Evolutionary conservation across 345 rosid species (phyloP).

Genomic region (Pseudoturritis turrita): DNA sequence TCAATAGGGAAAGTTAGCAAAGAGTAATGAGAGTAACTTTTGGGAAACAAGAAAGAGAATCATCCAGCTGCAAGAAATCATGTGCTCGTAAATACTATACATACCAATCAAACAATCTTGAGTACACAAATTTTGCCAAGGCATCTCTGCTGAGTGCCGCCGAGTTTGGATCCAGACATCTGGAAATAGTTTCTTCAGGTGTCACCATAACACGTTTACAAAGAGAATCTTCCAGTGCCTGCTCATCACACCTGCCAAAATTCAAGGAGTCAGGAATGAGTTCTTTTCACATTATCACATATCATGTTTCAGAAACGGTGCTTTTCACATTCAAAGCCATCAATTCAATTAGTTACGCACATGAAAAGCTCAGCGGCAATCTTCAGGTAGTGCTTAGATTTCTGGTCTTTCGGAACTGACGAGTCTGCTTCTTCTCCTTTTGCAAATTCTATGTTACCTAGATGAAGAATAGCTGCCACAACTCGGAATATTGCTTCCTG

Average conservation of each 20-base stretch:
- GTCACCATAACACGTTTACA: slow-evolving; percentile 95
- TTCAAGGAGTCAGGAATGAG: slow-evolving; percentile 8
- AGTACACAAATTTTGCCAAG: slow-evolving; percentile 87
- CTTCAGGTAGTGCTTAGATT: slow-evolving; percentile 65
- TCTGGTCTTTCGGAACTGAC: slow-evolving; percentile 80
- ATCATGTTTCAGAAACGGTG: background rate
- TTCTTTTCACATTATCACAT: background rate
- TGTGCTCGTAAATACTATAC: slow-evolving; percentile 15
- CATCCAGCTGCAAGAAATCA: background rate
- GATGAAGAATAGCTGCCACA: slow-evolving; percentile 93
- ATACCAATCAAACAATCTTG: slow-evolving; percentile 95
- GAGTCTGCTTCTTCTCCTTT: slow-evolving; percentile 90
- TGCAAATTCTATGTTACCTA: slow-evolving; percentile 87
- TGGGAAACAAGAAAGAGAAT: background rate
- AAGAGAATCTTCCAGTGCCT: slow-evolving; percentile 86
- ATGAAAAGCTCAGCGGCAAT: slow-evolving; percentile 86
- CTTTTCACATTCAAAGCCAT: slow-evolving; percentile 10
- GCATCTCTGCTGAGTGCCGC: slow-evolving; percentile 90
- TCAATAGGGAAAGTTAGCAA: slow-evolving; percentile 12
- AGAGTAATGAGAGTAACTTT: background rate
- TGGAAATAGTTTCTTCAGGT: slow-evolving; percentile 93
- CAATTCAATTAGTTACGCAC: slow-evolving; percentile 35
- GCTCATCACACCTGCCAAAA: slow-evolving; percentile 73
- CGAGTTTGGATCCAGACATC: slow-evolving; percentile 85
- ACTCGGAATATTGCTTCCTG: slow-evolving; percentile 91